Evolutionary conservation across 805 yeast genomes (phyloP), one percentile per base, ranked within the genome.

Genomic region (Wickerhamomyces chambardii): DNA sequence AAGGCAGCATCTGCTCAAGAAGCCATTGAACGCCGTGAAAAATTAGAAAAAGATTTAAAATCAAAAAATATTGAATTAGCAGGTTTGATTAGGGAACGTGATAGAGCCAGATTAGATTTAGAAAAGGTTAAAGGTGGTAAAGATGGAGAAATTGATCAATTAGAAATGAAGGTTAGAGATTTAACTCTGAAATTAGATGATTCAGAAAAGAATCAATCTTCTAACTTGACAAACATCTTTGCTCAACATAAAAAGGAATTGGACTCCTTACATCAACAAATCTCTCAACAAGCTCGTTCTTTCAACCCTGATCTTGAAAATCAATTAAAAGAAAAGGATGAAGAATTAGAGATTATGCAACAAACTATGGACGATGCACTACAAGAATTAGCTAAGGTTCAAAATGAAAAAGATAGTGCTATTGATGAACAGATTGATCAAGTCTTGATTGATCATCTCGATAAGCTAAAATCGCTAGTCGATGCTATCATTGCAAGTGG

Each of bases 1-100:
- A 84, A 84, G 58, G 94, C 92, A 3, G 81, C 87, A 12, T 71
- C 78, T 29, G 96, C 96, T 10, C 95, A 86, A 54, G 96, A 87
- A 59, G 83, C 95, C 0, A 73, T 87, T 42, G 82, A 82, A 43
- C 82, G 78, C 57, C 76, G 87, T 45, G 95, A 87, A 50, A 75
- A 75, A 51, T 60, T 83, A 27, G 95, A 87, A 50, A 71, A 83
- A 37, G 95, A 87, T 40, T 63, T 86, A 55, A 86, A 84, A 54
- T 71, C 89, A 12, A 87, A 87, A 59, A 86, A 84, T 53, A 68
- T 86, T 30, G 95, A 86, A 57, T 67, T 86, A 41, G 95, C 95
- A 1, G 95, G 85, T 47, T 68, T 86, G 47, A 87, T 87, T 37
- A 72, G 92, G 41, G 95, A 86, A 53, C 75, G 96, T 38, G 96